These are phyloP conservation scores for Xylariaceae sp. DNA, from an alignment of 2,329 filamentous ascomycete species.

Conservation along the genomic window DNA sequence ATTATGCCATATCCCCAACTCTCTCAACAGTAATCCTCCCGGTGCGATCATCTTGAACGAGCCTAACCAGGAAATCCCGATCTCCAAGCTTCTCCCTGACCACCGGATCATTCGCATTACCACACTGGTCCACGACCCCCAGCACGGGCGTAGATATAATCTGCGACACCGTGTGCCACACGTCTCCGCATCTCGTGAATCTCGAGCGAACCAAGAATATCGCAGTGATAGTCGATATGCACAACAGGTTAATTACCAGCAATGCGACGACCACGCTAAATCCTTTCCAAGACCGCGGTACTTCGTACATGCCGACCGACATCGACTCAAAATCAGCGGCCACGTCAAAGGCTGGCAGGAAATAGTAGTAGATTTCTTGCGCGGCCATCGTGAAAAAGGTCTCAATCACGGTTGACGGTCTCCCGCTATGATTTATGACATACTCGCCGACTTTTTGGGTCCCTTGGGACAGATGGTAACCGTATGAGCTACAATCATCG, in stretches of 20 bases:
- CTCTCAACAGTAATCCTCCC: no score
- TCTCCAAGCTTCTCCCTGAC: no score
- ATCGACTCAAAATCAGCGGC: not conserved
- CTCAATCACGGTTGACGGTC: constrained; percentile 4
- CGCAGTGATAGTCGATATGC: not conserved
- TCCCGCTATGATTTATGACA: not conserved
- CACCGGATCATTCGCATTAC: no score
- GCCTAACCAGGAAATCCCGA: no score
- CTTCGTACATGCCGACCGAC: not conserved
- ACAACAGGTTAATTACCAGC: not conserved
- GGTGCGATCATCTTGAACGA: no score
- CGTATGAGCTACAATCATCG: not conserved
- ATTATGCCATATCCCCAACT: no score
- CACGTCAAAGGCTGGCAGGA: constrained; percentile 2
- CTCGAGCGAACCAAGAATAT: not conserved
- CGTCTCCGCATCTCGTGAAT: not conserved
- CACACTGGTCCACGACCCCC: no score
- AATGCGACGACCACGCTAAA: not conserved
- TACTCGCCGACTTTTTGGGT: not conserved
- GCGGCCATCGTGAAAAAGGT: constrained; percentile 1
- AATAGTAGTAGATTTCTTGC: constrained; percentile 3
- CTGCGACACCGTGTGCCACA: not conserved
- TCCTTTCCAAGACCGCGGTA: not conserved
- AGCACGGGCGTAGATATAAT: no score
- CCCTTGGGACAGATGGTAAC: not conserved